These are phyloP conservation scores for Camelina neglecta DNA, from an alignment of 345 rosid genomes.

Conservation along the genomic window DNA sequence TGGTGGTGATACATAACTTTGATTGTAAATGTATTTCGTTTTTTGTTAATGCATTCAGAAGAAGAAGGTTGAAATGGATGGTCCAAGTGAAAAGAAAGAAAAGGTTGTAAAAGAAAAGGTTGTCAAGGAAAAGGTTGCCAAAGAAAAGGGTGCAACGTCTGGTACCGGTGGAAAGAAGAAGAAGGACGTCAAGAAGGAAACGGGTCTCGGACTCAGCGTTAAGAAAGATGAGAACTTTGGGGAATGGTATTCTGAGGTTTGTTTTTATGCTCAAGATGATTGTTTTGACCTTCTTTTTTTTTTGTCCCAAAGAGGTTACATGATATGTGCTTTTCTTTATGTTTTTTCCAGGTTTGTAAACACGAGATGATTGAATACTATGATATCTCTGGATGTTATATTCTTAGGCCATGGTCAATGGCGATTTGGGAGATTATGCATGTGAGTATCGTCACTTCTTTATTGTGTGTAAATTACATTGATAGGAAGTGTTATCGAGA, in stretches of 20 bases:
- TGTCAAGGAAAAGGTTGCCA: slow-evolving; percentile 1
- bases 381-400: slow-evolving; percentile 96
- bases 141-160: slow-evolving; percentile 35
- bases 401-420: slow-evolving; percentile 98
- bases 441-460: slow-evolving; percentile 51
- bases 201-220: slow-evolving; percentile 79
- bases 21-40: background rate
- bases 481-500: background rate
- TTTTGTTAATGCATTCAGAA: slow-evolving; percentile 27
- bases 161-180: slow-evolving; percentile 65
- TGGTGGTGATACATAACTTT: background rate
- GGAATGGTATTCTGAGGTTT: slow-evolving; percentile 97
- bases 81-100: slow-evolving; percentile 24
- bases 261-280: slow-evolving; percentile 5
- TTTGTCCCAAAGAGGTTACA: background rate
- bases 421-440: slow-evolving; percentile 95
- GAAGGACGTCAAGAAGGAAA: slow-evolving; percentile 98
- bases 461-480: slow-evolving; percentile 3
- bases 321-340: background rate
- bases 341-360: slow-evolving; percentile 72
- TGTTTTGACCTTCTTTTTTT: background rate
- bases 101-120: slow-evolving; percentile 8
- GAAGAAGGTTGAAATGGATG: slow-evolving; percentile 32
- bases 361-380: slow-evolving; percentile 95
- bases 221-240: slow-evolving; percentile 93